Conservation (phyloP, 1,284 basidiomycete species). For the Earliella scabrosa region DNA sequence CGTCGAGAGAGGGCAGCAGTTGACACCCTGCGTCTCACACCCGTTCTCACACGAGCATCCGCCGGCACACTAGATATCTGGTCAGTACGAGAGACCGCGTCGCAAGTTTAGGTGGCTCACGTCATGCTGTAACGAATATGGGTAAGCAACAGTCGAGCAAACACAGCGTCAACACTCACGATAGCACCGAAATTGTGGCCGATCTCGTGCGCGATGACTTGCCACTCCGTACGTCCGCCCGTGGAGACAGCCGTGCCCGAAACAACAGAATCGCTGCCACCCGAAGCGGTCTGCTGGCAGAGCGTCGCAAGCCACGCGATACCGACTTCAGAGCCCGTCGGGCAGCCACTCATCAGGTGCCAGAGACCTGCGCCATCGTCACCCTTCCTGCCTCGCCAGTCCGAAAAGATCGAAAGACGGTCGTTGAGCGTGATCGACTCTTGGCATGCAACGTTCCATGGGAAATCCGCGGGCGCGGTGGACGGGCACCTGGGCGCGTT, state of each 20-base stretch:
- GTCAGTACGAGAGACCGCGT: constrained; percentile 6
- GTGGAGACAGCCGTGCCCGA: constrained; percentile 89
- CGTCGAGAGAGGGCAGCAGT: constrained; percentile 77
- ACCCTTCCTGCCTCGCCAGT: constrained; percentile 81
- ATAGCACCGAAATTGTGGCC: constrained; percentile 94
- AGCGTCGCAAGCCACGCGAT: constrained; percentile 90
- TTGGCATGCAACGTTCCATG: constrained; percentile 66
- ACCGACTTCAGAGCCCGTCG: constrained; percentile 84
- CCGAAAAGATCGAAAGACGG: constrained; percentile 81
- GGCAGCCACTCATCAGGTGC: constrained; percentile 91
- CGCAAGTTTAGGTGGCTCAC: constrained; percentile 39
- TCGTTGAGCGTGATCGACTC: constrained; percentile 60
- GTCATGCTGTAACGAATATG: constrained; percentile 64
- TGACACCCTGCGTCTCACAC: constrained; percentile 25
- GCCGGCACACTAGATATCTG: constrained; percentile 56
- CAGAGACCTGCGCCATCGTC: constrained; percentile 81
- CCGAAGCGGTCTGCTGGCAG: constrained; percentile 61
- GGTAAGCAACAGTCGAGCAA: too few species aligned
- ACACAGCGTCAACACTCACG: constrained; percentile 49
- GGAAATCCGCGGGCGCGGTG: constrained; percentile 45
- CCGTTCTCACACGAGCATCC: constrained; percentile 58
- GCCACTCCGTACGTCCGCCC: constrained; percentile 74
- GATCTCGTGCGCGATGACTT: constrained; percentile 88
- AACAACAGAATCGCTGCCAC: constrained; percentile 55
- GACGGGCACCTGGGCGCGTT: constrained; percentile 55